Conservation (phyloP, 75 land plant genomes). For the Selaginella moellendorffii region DNA sequence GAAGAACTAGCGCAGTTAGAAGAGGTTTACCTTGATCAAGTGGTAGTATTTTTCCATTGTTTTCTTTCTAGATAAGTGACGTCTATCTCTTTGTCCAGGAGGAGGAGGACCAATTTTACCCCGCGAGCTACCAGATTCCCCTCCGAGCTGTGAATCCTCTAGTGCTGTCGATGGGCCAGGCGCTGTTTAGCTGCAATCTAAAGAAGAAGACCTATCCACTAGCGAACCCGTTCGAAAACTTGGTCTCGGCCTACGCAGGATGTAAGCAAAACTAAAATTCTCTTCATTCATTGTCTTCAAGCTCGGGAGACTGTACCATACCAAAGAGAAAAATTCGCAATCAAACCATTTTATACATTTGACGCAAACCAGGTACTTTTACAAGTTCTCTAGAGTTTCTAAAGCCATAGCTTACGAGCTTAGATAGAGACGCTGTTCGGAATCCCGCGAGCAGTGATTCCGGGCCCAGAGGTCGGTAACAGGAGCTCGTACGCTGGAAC, state of each 20-base stretch:
- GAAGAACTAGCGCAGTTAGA: not conserved
- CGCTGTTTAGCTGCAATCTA: slow-evolving; percentile 8
- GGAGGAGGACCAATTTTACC: slow-evolving; percentile 1
- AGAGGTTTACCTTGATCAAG: not conserved
- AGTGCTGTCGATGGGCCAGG: slow-evolving; percentile 12
- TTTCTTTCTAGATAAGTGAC: not conserved
- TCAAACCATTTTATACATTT: too few relatives aligned
- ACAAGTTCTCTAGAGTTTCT: too few relatives aligned
- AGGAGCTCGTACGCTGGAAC: slow-evolving; percentile 64
- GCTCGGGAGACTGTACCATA: not conserved
- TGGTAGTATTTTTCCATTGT: not conserved
- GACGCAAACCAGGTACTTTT: too few relatives aligned
- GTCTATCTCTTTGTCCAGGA: not conserved
- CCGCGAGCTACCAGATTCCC: slow-evolving; percentile 21
- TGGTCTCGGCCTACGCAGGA: not conserved
- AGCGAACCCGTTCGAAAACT: not conserved
- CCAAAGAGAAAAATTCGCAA: too few relatives aligned
- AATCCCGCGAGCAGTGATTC: slow-evolving; percentile 60
- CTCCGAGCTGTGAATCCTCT: slow-evolving; percentile 16
- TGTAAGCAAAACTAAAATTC: not conserved
- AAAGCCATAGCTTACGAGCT: too few relatives aligned
- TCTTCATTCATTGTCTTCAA: not conserved
- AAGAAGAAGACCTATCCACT: not conserved
- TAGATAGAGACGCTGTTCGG: slow-evolving; percentile 77
- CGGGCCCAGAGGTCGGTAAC: slow-evolving; percentile 53